phyloP scores from a whole-genome alignment of 805 yeast genomes.

The Candida glaebosa region DNA sequence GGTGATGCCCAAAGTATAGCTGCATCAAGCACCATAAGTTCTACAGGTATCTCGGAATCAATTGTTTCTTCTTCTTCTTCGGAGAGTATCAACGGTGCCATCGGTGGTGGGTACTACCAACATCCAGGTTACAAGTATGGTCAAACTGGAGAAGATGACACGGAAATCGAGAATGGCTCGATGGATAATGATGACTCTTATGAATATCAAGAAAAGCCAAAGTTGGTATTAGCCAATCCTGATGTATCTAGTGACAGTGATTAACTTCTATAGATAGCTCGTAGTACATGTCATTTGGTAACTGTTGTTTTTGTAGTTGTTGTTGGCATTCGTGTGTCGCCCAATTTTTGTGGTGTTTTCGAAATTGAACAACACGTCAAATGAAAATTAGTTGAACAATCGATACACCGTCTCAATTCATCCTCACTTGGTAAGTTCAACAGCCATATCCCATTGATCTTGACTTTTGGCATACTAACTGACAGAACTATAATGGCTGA shows the following conservation, averaged over 20 bases:
- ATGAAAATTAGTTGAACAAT: not conserved
- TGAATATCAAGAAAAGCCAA: constrained; percentile 36
- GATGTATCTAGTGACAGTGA: constrained; percentile 25
- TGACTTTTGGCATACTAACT: not conserved
- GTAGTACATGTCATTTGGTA: constrained; percentile 1
- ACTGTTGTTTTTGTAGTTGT: too few relatives aligned
- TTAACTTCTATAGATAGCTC: not conserved
- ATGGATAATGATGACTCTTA: constrained; percentile 16
- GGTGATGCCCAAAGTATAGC: constrained; percentile 7
- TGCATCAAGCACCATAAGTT: constrained; percentile 10
- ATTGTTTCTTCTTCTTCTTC: constrained; percentile 23
- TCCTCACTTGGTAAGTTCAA: not conserved
- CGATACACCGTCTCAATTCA: not conserved
- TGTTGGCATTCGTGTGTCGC: constrained; percentile 2
- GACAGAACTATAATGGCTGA: constrained; percentile 13
- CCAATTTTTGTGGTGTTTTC: not conserved
- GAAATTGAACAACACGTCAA: constrained; percentile 6
- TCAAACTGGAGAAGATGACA: constrained; percentile 15
- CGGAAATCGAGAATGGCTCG: constrained; percentile 11
- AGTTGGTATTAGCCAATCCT: constrained; percentile 57
- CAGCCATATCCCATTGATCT: not conserved
- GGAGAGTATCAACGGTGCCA: constrained; percentile 28
- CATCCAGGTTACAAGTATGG: constrained; percentile 36
- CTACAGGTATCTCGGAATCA: constrained; percentile 17
- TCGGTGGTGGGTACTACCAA: constrained; percentile 34